Conservation (phyloP, 1,284 basidiomycete genomes). For the Ustilago xerochloae region DNA sequence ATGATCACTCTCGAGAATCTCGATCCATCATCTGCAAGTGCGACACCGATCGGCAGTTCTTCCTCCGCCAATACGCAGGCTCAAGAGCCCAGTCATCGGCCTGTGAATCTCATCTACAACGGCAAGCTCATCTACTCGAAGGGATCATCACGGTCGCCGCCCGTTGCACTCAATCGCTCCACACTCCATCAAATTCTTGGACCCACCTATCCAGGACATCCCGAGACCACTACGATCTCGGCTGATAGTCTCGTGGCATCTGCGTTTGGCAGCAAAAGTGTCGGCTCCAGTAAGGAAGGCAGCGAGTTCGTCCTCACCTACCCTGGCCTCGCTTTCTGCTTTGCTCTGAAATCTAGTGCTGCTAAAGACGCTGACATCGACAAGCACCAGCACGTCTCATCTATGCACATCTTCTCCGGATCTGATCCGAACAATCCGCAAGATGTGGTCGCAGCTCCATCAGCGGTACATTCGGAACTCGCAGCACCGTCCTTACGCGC, state of each 20-base stretch:
- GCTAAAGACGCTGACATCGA: conserved; percentile 25
- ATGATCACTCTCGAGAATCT: conserved; percentile 50
- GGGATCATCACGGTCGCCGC: conserved; percentile 5
- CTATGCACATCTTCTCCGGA: conserved; percentile 46
- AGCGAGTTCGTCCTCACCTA: conserved; percentile 44
- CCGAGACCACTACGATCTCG: conserved; percentile 7
- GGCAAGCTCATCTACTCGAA: conserved; percentile 38
- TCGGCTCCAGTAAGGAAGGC: neutral
- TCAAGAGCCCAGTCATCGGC: conserved; percentile 32
- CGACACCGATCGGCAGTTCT: neutral
- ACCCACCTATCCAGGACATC: conserved; percentile 46
- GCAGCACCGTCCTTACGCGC: neutral
- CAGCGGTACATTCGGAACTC: neutral
- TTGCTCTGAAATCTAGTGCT: conserved; percentile 17
- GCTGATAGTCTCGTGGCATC: conserved; percentile 7
- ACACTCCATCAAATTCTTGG: conserved; percentile 47
- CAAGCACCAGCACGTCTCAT: conserved; percentile 43
- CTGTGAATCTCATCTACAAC: conserved; percentile 41
- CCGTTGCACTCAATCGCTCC: conserved; percentile 41
- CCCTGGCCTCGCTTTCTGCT: conserved; percentile 48
- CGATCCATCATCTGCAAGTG: neutral
- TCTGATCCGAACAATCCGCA: conserved; percentile 29
- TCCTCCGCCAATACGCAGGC: neutral
- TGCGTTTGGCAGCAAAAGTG: neutral
- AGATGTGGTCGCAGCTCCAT: conserved; percentile 31